These are phyloP conservation scores for Russula sp. DNA, from an alignment of 768 basidiomycete genomes.

Conservation along the genomic window DNA sequence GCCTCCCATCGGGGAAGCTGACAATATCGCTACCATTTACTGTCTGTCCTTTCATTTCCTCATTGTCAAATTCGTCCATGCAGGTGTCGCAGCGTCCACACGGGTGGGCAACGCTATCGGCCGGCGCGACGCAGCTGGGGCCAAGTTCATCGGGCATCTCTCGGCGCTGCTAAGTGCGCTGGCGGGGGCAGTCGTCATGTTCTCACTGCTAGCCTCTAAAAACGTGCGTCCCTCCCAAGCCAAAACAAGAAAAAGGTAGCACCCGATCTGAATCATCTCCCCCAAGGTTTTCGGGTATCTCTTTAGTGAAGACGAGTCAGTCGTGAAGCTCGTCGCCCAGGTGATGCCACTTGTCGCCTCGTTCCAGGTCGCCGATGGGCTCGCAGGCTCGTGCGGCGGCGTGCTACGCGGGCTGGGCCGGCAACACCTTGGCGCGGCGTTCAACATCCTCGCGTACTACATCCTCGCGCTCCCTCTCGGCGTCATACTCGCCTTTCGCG, in stretches of 20 bases:
- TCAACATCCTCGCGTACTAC: slow-evolving; percentile 65
- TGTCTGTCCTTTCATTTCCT: background rate
- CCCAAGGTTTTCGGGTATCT: slow-evolving; percentile 56
- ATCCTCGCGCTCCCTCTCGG: slow-evolving; percentile 48
- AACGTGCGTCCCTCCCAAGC: slow-evolving; percentile 38
- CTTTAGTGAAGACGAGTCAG: slow-evolving; percentile 59
- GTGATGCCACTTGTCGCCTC: slow-evolving; percentile 52
- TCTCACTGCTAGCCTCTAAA: slow-evolving; percentile 47
- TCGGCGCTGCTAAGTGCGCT: slow-evolving; percentile 59
- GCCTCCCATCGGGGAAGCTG: background rate
- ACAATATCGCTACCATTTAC: background rate
- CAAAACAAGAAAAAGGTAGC: background rate
- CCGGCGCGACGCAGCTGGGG: slow-evolving; percentile 43
- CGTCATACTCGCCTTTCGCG: slow-evolving; percentile 44
- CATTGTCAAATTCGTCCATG: too few species aligned
- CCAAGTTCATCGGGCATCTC: slow-evolving; percentile 55
- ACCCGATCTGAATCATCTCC: background rate
- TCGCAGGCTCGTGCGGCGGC: slow-evolving; percentile 47
- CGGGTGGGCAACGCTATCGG: slow-evolving; percentile 73
- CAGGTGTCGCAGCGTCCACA: slow-evolving; percentile 64
- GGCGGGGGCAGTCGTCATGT: slow-evolving; percentile 54
- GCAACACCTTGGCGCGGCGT: slow-evolving; percentile 68
- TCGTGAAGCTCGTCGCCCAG: slow-evolving; percentile 42
- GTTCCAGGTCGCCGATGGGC: slow-evolving; percentile 50
- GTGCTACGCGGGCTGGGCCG: slow-evolving; percentile 46